Conservation (phyloP, 139 green algal species). For the Nannochloris sp. region DNA sequence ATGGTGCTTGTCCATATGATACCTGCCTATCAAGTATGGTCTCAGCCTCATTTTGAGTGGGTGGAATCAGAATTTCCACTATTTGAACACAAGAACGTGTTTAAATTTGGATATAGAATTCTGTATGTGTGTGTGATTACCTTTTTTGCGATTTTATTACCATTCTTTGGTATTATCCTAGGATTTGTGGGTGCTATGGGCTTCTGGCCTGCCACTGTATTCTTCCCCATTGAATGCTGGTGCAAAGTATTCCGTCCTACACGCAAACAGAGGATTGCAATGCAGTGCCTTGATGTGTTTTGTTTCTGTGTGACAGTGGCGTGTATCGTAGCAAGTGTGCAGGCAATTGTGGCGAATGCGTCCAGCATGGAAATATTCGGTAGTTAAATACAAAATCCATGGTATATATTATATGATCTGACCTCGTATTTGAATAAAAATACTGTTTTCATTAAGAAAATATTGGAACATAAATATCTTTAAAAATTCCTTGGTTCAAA, state of each 20-base stretch:
- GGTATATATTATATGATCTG: too few species aligned
- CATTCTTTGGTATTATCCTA: constrained; percentile 25
- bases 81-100: background rate
- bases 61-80: background rate
- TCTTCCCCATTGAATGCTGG: constrained; percentile 10
- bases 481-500: too few species aligned
- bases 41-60: constrained; percentile 20
- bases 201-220: constrained; percentile 29
- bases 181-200: constrained; percentile 27
- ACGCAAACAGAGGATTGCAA: background rate
- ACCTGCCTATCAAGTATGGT: constrained; percentile 25
- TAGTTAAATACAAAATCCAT: too few species aligned
- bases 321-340: constrained; percentile 2
- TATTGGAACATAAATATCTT: too few species aligned
- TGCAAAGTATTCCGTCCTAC: background rate
- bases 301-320: constrained; percentile 11
- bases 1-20: constrained; percentile 27
- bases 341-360: constrained; percentile 6
- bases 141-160: constrained; percentile 18
- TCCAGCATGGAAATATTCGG: background rate
- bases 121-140: constrained; percentile 14
- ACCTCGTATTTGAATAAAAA: too few species aligned
- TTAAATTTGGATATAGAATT: constrained; percentile 12
- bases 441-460: too few species aligned
- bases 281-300: background rate